Base-by-base conservation (phyloP, 2,329 filamentous ascomycete genomes). In the Apiospora rasikravindrae region DNA sequence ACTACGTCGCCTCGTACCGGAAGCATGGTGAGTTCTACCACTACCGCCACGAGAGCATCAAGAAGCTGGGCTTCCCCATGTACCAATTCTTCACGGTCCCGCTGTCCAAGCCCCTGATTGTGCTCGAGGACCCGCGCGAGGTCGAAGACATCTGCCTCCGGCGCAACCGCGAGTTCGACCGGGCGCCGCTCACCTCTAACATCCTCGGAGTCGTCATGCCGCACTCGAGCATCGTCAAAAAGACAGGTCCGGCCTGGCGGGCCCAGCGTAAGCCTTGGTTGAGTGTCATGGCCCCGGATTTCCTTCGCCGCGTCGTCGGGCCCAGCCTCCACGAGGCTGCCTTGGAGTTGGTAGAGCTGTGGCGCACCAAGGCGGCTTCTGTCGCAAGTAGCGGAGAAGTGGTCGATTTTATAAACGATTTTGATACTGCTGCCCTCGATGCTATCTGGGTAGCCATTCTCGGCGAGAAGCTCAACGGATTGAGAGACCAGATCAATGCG, bases 251-350 rank as follows among this genome's bases (percentile, higher is more conserved):
- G 2, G 69, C 71, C 24, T 74, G 69, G 57, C 74, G 69, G n/a
- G 64, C 70, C 2, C 74, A 76, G 70, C 67, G 70, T 22, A 74
- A 72, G 64, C 66, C 51, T 1, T 75, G 74, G 75, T 45, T 72
- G 16, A 74, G 75, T 26, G 66, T 72, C 19, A 76, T 77, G 74
- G 49, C 72, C 14, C 72, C 75, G 2, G 75, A 74, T 44, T 77
- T 76, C 61, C 71, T 77, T 4, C 53, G 71, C 2, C 49, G 71
- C 2, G 74, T 74, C 2, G 72, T 75, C 19, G 69, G 72, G 0
- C 71, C 66, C 8, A 29, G 29, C n/a, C 24, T 33, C 6, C 19
- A 33, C 40, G 24, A 33, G 24, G n/a, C 40, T 2, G n/a, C 66
- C 13, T 8, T 16, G 13, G 40, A 33, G 16, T 13, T 67, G 66